phyloP scores from a whole-genome alignment of 1,284 basidiomycete genomes.

The Trametes versicolor region DNA sequence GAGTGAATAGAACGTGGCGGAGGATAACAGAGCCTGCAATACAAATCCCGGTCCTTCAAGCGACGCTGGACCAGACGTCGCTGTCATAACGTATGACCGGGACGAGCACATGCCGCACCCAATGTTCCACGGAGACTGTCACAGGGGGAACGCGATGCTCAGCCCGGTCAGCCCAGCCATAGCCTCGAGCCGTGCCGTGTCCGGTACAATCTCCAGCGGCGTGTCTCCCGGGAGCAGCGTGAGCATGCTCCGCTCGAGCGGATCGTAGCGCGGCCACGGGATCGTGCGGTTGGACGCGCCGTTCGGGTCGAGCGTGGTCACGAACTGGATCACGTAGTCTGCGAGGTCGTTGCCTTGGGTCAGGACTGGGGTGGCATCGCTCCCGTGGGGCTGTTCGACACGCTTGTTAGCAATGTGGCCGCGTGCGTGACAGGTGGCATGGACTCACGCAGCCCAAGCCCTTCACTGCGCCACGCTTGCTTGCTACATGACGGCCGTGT shows the following conservation, averaged over 20 bases:
- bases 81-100: too few species aligned
- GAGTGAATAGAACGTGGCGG: too few species aligned
- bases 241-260: conserved; percentile 25
- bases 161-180: conserved; percentile 13
- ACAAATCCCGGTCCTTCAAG: too few species aligned
- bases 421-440: background rate
- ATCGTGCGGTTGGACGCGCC: conserved; percentile 16
- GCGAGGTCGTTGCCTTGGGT: conserved; percentile 23
- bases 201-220: conserved; percentile 33
- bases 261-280: conserved; percentile 34
- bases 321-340: conserved; percentile 38
- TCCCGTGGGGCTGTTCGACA: conserved; percentile 24
- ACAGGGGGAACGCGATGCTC: conserved; percentile 13
- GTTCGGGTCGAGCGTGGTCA: conserved; percentile 37
- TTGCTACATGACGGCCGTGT: conserved; percentile 17
- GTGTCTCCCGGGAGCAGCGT: conserved; percentile 32
- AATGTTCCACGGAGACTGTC: background rate
- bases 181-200: conserved; percentile 15
- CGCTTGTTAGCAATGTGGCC: background rate
- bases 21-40: too few species aligned
- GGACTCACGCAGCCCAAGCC: conserved; percentile 53
- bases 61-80: too few species aligned
- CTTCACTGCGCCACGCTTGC: conserved; percentile 52
- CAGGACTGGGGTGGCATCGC: conserved; percentile 29
- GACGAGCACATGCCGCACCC: too few species aligned